Evolutionary conservation across 345 rosid species (phyloP), one percentile per base, ranked within the genome.

Genomic region (Syzygium aromaticum): DNA sequence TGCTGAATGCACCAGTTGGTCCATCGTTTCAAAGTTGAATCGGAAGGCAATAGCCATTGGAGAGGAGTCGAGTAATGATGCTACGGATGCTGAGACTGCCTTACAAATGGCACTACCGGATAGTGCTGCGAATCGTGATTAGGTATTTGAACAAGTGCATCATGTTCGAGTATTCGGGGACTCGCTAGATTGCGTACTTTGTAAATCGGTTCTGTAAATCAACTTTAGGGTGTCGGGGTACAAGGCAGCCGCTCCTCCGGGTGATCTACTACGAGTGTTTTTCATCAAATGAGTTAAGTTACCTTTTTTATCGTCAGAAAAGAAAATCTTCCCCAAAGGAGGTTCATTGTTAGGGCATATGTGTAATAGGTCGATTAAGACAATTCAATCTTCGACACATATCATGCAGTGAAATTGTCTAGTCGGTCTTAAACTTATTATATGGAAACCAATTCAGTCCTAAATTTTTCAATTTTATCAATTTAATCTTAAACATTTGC

Each of bases 1-100:
- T 59, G 40, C 40, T 38, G 40, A 38, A 38, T 40, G 30, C 8
- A 27, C 30, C 16, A 27, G 7, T n/a, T 0, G 0, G 11, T 59
- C 67, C 30, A 27, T 27, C 0, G 2, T 0, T 0, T 12, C 17
- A 5, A 0, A 25, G 1, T 25, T 43, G 46, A 43, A 43, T 43
- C 46, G 46, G 46, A 43, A 43, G 46, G 46, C 46, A 1, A 43
- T 43, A 5, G 46, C 46, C 0, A 14, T n/a, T 1, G 63, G 25
- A 2, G 13, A 57, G 3, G 63, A 10, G 63, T 54, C 2, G 4
- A 0, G 11, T 54, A 54, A 54, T 54, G 27, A 53, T 53, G 54
- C n/a, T 4, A 23, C 13, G 63, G 28, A 23, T 57, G 5, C 1
- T 57, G 13, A 27, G 64, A 59, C 67, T 0, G 1, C 30, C 15